These are phyloP conservation scores for Cadophora malorum DNA, from an alignment of 2,329 filamentous ascomycete genomes.

Conservation along the genomic window DNA sequence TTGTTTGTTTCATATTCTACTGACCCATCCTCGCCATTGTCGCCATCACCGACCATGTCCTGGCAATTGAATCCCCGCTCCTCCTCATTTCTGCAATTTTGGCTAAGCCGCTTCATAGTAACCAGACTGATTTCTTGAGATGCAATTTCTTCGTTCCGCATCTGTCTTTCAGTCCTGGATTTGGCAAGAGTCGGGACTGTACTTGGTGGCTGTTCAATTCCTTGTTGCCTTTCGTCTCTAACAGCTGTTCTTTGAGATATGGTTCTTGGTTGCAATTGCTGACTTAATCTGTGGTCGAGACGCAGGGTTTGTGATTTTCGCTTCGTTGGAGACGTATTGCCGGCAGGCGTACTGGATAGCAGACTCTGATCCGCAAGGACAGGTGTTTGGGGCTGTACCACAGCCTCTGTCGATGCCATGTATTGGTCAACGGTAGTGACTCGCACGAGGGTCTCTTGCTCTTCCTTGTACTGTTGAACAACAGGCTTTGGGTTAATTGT, in stretches of 20 bases:
- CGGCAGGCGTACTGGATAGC: neutral
- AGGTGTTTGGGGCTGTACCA: neutral
- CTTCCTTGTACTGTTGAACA: neutral
- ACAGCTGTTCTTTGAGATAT: neutral
- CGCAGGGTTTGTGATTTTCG: neutral
- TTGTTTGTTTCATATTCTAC: neutral
- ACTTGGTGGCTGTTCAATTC: neutral
- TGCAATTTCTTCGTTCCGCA: neutral
- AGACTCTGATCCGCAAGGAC: neutral
- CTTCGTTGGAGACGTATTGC: constrained; percentile 14
- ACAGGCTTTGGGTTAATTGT: no score
- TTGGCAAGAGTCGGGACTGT: neutral
- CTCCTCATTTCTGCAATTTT: neutral
- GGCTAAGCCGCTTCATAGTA: constrained; percentile 11
- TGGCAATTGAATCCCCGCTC: neutral
- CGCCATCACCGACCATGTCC: neutral
- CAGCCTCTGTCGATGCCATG: neutral
- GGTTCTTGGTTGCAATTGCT: neutral
- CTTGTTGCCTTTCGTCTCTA: no score
- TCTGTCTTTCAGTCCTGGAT: neutral
- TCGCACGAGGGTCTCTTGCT: neutral
- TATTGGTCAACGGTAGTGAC: neutral
- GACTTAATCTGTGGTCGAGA: neutral
- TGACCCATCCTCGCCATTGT: neutral
- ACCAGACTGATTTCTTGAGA: constrained; percentile 18